These are phyloP conservation scores for Enteropsectra breve DNA, from an alignment of 371 early-diverging fungal species.

Conservation along the genomic window DNA sequence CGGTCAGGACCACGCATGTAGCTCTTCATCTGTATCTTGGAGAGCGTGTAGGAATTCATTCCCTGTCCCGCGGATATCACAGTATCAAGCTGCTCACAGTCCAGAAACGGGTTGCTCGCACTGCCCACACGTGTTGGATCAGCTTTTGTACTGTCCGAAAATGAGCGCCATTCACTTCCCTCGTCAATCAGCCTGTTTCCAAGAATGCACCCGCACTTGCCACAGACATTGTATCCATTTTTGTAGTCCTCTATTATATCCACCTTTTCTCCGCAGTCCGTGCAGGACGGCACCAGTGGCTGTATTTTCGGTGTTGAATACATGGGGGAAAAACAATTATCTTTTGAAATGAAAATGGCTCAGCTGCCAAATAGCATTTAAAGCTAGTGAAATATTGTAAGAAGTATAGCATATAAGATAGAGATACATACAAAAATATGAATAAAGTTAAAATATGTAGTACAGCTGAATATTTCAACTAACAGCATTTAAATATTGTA, in stretches of 20 bases:
- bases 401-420: too few relatives aligned
- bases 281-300: conserved; percentile 38
- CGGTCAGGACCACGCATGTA: conserved; percentile 64
- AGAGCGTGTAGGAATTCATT: conserved; percentile 47
- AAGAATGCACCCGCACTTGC: conserved; percentile 82
- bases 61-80: conserved; percentile 56
- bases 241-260: conserved; percentile 88
- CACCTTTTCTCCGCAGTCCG: conserved; percentile 61
- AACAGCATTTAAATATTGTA: too few relatives aligned
- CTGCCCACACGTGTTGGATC: conserved; percentile 97
- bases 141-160: conserved; percentile 71
- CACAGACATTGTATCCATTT: conserved; percentile 79
- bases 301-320: conserved; percentile 27
- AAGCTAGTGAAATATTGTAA: too few relatives aligned
- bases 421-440: too few relatives aligned
- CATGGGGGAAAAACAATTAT: too few relatives aligned
- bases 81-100: conserved; percentile 59
- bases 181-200: conserved; percentile 94
- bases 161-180: conserved; percentile 94
- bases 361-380: too few relatives aligned
- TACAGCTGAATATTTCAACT: too few relatives aligned
- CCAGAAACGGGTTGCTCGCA: conserved; percentile 64
- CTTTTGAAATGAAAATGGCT: too few relatives aligned
- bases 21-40: conserved; percentile 60
- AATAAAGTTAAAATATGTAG: too few relatives aligned